Base-by-base conservation (phyloP, 1,139 yeast genomes). In the Spencermartinsiella ligniputridi region DNA sequence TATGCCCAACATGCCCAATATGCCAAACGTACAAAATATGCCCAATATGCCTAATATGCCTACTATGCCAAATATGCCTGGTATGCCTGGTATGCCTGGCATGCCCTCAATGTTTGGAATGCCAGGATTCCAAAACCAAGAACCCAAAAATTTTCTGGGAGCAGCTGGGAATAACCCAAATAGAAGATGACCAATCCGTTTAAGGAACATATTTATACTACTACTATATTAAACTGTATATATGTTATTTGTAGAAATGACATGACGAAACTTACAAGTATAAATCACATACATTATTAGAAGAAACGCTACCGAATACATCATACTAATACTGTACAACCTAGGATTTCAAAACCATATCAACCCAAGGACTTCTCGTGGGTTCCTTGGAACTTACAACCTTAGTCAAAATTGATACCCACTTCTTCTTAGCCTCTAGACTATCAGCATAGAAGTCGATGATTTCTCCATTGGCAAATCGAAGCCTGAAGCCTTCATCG, bases 371-470 rank as follows among this genome's bases (percentile, higher is more conserved):
- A 29, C 48, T 49, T n/a, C 52, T 45, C 3, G 40, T 20, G 2
- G 47, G 37, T 11, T 42, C 32, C n/a, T 6, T 27, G 5, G 32
- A 27, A 17, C 58, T 58, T 25, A 62, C 48, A 5, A 53, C 58
- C 37, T 41, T 41, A 4, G 38, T 35, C 37, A 64, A 36, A 18
- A 44, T 51, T 4, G 41, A 17, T n/a, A 60, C 50, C 90, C 90
- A 83, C 48, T 62, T 62, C 22, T 56, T 57, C 64, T 76, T 78
- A 47, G 76, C 81, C 18, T 58, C 67, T 40, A 64, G 66, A 48
- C 74, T 74, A 35, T 81, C 81, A 16, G 87, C 86, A 3, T 80
- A 80, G 60, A 83, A 82, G 53, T 78, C 83, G 48, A 84, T 79
- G 18, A 75, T 67, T 60, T 83, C 90, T 4, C 83, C 86, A 61